Base-by-base conservation (phyloP, 192 early-diverging fungal species). In the Helicostylum pulchrum region DNA sequence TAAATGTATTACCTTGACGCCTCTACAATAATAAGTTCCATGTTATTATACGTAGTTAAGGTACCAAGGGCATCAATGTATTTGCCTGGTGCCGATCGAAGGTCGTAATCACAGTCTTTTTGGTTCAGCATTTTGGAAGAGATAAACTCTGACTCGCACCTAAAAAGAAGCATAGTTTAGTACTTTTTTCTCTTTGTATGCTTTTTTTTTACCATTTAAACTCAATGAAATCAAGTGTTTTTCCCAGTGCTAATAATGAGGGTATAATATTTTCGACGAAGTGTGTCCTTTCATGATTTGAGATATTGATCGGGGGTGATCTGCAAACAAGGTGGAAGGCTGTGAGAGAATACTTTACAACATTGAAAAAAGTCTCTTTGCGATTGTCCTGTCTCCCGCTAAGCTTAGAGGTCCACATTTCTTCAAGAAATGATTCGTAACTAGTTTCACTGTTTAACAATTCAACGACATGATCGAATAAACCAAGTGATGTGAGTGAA, bases 1-100 rank as follows among this genome's bases (percentile, higher is more conserved):
- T 53, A 53, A 53, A 34, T 53, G 52, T 53, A 53, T 53, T 53
- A 32, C 26, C 52, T 53, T 53, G 52, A 53, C 14, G 34, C 54
- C 6, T 42, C 54, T 17, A 56, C 32, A 56, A 56, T 9, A 56
- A 56, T 56, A 20, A 56, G 6, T 20, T 53, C 19, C 52, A 53
- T 53, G 14, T 53, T 53, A 53, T 53, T 53, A 32, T 32, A 3
- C 0, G 52, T 53, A 30, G 52, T 53, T 0, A 53, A 4, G 14
- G 52, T 26, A 9, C 7, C 52, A 53, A 53, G 26, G 26, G 26
- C 11, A 53, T 31, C 52, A 6, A 53, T 53, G 14, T 31, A 31
- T 32, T 53, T 53, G 26, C 52, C 12, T 32, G 52, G 52, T 31
- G 14, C 26, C 10, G 52, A 53, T 32, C 26, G 10, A 53, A 53